Evolutionary conservation across 2,329 filamentous ascomycete species (phyloP).

Genomic region (Drechmeria coniospora): DNA sequence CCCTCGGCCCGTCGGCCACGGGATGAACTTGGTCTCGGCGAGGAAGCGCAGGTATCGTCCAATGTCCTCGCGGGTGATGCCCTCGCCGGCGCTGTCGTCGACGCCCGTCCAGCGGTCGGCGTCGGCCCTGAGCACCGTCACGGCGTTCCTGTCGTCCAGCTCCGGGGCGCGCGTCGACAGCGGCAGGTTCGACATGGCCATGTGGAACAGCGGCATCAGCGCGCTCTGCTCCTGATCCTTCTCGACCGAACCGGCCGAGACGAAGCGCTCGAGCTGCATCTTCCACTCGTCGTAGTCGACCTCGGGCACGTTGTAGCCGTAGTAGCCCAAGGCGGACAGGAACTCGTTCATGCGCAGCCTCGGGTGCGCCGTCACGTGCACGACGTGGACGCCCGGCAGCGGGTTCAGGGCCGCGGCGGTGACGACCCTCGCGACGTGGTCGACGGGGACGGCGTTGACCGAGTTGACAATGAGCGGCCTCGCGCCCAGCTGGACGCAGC

Average conservation of each 20-base stretch:
- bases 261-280: slow-evolving; percentile 12
- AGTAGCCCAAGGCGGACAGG: slow-evolving; percentile 51
- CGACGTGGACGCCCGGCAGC: slow-evolving; percentile 38
- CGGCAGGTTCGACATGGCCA: slow-evolving; percentile 53
- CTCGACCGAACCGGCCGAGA: slow-evolving; percentile 10
- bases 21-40: slow-evolving; percentile 14
- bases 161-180: slow-evolving; percentile 53
- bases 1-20: slow-evolving; percentile 12
- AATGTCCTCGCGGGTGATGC: slow-evolving; percentile 11
- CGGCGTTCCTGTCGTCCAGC: slow-evolving; percentile 49
- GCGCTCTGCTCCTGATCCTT: slow-evolving; percentile 15
- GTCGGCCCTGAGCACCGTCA: slow-evolving; percentile 47
- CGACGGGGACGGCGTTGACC: slow-evolving; percentile 78
- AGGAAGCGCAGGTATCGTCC: slow-evolving; percentile 14
- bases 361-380: slow-evolving; percentile 68
- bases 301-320: slow-evolving; percentile 59
- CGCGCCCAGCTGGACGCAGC: slow-evolving; percentile 62
- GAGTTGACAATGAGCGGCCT: slow-evolving; percentile 72
- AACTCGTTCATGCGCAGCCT: slow-evolving; percentile 66
- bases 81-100: slow-evolving; percentile 34
- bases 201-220: slow-evolving; percentile 52
- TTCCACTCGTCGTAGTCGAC: slow-evolving; percentile 44
- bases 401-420: slow-evolving; percentile 56
- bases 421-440: slow-evolving; percentile 68
- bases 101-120: slow-evolving; percentile 40